Conservation (phyloP, 192 early-diverging fungal species). For the Rhizoclosmatium globosum region DNA sequence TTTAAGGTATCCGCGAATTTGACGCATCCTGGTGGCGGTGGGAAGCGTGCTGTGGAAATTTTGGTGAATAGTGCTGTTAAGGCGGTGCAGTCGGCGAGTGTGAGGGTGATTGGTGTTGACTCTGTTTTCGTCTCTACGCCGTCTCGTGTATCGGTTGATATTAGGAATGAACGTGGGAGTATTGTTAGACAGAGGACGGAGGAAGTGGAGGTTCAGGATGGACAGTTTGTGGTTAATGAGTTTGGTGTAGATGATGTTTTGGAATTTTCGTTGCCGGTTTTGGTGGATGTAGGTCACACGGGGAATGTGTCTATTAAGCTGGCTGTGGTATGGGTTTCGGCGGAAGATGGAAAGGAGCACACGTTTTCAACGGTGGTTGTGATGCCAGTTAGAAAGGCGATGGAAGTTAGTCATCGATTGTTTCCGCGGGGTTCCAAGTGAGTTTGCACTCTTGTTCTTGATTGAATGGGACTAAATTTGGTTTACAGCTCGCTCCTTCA, state of each 20-base stretch:
- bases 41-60: not conserved
- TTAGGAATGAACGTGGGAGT: not conserved
- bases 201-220: not conserved
- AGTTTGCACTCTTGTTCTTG: not conserved
- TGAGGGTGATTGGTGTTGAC: not conserved
- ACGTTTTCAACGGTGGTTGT: constrained; percentile 57
- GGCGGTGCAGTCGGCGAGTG: not conserved
- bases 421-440: constrained; percentile 61
- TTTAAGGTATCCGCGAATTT: not conserved
- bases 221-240: not conserved
- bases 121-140: not conserved
- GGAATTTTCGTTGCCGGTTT: not conserved
- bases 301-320: not conserved
- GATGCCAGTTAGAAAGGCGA: constrained; percentile 59
- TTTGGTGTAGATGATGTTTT: not conserved
- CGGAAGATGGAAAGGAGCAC: constrained; percentile 42
- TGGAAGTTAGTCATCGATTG: constrained; percentile 59
- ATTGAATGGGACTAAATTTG: constrained; percentile 1
- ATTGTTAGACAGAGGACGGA: not conserved
- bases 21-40: not conserved
- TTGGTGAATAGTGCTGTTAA: not conserved
- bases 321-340: constrained; percentile 44
- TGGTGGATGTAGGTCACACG: not conserved
- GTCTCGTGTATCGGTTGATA: not conserved
- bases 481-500: constrained; percentile 31